Base-by-base conservation (phyloP, 805 yeast genomes). In the Maudiozyma serrabonitensis region DNA sequence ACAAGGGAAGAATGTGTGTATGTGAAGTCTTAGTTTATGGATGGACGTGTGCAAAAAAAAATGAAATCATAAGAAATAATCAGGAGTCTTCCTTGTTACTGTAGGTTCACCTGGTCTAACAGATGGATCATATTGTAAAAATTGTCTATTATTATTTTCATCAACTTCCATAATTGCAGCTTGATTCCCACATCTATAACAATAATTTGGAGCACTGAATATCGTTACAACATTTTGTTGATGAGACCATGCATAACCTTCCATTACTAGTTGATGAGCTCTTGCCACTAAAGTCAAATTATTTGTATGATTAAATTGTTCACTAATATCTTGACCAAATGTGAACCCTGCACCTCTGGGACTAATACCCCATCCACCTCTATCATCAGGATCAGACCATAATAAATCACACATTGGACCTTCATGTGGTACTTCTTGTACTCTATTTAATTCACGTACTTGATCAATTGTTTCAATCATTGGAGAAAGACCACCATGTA, bases 331-430 rank as follows among this genome's bases (percentile, higher is more conserved):
- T 71, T 84, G 95, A 60, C 97, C 97, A 79, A 90, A 90, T 62
- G 96, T 87, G 82, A 86, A 90, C 68, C 97, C 97, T 54, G 97
- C 97, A 75, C 96, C 96, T 79, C 97, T 81, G 69, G 96, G 96
- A 63, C 93, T 84, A 57, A 90, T 87, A 54, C 96, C 96, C 97
- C 97, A 90, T 60, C 96, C 96, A 59, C 95, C 96, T 65, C 96
- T 77, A 69, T 90, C 96, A 68, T 90, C 97, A 28, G 97, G 97
- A 69, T 90, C 97, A 3, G 95, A 87, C 97, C 97, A 90, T 57
- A 90, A 74, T 60, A 90, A 75, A 67, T 90, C 97, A 71, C 96
- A 90, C 96, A 90, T 88, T 54, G 96, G 95, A 42, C 97, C 97
- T 68, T 90, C 96, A 64, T 89, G 97, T 40, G 97, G 97, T 45